Conservation (phyloP, 805 yeast species). For the Hanseniaspora valbyensis region DNA sequence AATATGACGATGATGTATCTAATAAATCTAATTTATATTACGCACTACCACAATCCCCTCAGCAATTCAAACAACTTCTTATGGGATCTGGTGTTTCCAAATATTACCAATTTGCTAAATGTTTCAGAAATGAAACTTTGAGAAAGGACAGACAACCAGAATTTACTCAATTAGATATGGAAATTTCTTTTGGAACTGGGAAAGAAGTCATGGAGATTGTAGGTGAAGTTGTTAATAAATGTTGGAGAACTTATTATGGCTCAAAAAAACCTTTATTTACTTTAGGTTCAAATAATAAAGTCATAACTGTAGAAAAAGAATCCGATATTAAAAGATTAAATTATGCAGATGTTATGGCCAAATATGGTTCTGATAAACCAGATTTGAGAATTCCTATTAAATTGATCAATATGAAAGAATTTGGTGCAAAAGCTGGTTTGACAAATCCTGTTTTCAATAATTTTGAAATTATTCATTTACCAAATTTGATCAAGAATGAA, state of each 20-base stretch:
- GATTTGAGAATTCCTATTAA: slow-evolving; percentile 59
- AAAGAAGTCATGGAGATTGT: slow-evolving; percentile 57
- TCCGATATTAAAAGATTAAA: slow-evolving; percentile 37
- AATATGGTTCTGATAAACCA: slow-evolving; percentile 89
- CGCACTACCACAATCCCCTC: slow-evolving; percentile 96
- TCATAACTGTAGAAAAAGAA: slow-evolving; percentile 19
- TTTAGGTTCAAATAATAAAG: slow-evolving; percentile 21
- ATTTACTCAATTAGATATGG: slow-evolving; percentile 93
- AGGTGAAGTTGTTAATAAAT: slow-evolving; percentile 41
- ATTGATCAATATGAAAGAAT: slow-evolving; percentile 39
- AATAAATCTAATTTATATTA: slow-evolving; percentile 61
- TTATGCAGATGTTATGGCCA: slow-evolving; percentile 57
- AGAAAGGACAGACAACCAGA: slow-evolving; percentile 95
- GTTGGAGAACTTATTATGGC: slow-evolving; percentile 41
- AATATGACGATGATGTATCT: slow-evolving; percentile 27
- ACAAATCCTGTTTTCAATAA: slow-evolving; percentile 47
- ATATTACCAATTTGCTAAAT: slow-evolving; percentile 84
- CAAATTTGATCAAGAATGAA: slow-evolving; percentile 34
- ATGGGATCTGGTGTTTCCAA: slow-evolving; percentile 87
- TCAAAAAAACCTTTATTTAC: slow-evolving; percentile 25
- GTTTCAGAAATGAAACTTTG: slow-evolving; percentile 93
- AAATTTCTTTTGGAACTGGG: slow-evolving; percentile 70
- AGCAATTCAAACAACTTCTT: slow-evolving; percentile 86
- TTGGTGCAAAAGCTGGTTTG: slow-evolving; percentile 29
- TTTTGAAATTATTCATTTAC: slow-evolving; percentile 56